Evolutionary conservation across 1,284 basidiomycete genomes (phyloP).

Genomic region (Meira nashicola): DNA sequence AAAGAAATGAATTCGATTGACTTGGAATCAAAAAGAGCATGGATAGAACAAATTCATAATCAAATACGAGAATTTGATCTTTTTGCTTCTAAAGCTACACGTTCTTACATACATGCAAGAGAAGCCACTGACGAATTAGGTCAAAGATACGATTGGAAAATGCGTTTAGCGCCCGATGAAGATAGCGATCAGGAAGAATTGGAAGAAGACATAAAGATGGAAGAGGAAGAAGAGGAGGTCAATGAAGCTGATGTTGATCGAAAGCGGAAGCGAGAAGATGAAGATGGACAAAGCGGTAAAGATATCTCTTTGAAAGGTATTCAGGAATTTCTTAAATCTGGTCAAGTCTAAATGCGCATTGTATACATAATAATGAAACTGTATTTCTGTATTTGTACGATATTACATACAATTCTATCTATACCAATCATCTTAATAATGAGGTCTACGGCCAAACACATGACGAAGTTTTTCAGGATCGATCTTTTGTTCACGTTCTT

Average conservation of each 20-base stretch:
- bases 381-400: too few species aligned
- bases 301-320: too few species aligned
- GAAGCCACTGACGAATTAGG: slow-evolving; percentile 16
- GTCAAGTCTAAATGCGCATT: too few species aligned
- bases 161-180: slow-evolving; percentile 9
- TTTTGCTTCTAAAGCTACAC: not conserved
- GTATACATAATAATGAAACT: too few species aligned
- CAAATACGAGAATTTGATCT: slow-evolving; percentile 8
- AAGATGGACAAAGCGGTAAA: not conserved
- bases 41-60: not conserved
- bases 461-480: slow-evolving; percentile 21
- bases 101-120: slow-evolving; percentile 13
- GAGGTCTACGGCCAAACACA: slow-evolving; percentile 18
- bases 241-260: not conserved
- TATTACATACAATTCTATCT: too few species aligned
- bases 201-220: slow-evolving; percentile 8
- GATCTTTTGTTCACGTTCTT: slow-evolving; percentile 23
- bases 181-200: slow-evolving; percentile 11
- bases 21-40: not conserved
- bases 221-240: not conserved
- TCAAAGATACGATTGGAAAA: slow-evolving; percentile 19
- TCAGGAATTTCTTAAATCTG: too few species aligned
- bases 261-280: slow-evolving; percentile 12
- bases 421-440: not conserved
- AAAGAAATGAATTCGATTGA: not conserved